phyloP scores from a whole-genome alignment of 1,284 basidiomycete species.

The Cutaneotrichosporon sp. region DNA sequence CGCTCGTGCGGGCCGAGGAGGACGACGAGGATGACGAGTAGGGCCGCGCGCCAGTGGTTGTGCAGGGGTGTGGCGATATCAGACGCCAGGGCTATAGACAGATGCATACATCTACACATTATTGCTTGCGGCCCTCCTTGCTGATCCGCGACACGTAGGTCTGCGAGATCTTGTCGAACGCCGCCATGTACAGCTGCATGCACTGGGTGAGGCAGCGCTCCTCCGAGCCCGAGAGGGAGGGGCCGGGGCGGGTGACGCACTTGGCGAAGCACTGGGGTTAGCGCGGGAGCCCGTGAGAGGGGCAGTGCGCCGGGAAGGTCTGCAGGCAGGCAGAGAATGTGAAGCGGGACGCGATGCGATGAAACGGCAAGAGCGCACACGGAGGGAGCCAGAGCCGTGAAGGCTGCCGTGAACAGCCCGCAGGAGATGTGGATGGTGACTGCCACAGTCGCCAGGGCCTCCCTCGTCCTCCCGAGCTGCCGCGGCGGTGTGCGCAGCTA shows the following conservation, averaged over 20 bases:
- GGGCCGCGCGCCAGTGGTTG: background rate
- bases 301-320: background rate
- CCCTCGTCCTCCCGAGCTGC: too few relatives aligned
- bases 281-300: conserved; percentile 3
- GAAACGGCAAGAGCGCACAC: too few relatives aligned
- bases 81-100: background rate
- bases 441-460: too few relatives aligned
- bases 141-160: conserved; percentile 50
- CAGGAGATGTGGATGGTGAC: too few relatives aligned
- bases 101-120: background rate
- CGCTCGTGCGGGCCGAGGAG: conserved; percentile 65
- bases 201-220: conserved; percentile 53
- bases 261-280: conserved; percentile 51
- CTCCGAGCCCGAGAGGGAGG: conserved; percentile 46
- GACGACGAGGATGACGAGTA: conserved; percentile 46
- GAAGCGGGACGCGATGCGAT: too few relatives aligned
- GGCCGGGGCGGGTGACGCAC: conserved; percentile 47
- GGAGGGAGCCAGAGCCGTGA: too few relatives aligned
- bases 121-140: conserved; percentile 36
- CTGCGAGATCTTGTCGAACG: conserved; percentile 53
- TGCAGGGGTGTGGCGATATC: background rate
- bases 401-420: too few relatives aligned
- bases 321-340: background rate
- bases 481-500: too few relatives aligned
- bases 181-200: conserved; percentile 53